Base-by-base conservation (phyloP, 2,329 filamentous ascomycete genomes). In the Phialophora chinensis region DNA sequence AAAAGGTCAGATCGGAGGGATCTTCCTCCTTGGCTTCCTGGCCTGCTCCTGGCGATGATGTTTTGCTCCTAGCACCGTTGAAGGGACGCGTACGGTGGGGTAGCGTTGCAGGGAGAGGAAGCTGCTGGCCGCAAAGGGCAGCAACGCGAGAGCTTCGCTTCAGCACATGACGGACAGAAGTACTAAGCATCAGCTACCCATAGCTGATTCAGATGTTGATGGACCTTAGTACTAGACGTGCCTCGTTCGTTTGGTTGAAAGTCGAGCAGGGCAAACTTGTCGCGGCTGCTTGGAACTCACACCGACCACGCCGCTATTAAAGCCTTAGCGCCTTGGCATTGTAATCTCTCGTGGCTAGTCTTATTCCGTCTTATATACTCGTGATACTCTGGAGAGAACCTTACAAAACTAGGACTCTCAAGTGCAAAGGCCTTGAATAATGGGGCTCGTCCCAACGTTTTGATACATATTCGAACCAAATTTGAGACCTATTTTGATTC, bases 141-240 rank as follows among this genome's bases (percentile, higher is more conserved):
- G 52, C 29, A 52, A 31, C 6, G 23, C 44, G 23, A 66, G 38
- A 52, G 54, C 42, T 64, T 33, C 60, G 60, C 44, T 49, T 65
- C 50, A 69, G 47, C 54, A 61, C 67, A 69, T 69, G 47, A 25
- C 53, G 49, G 49, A 60, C 27, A 12, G 50, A 62, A 35, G 35
- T 49, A 25, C 61, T 62, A 57, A 64, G 67, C 67, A 69, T 69
- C 58, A 64, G 67, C 61, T 65, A 61, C 25, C 14, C 49, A 52
- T 52, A 27, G 49, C 49, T 52, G 49, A 52, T 7, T 44, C 38
- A n/a, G 17, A 44, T 44, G 17, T n/a, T 20, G 6, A 44, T 44
- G 6, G 14, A 3, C 17, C 38, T 44, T n/a, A 10, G 17, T n/a
- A 44, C 38, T 44, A 17, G 38, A 8, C 6, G 7, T 44, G 38